Evolutionary conservation across 2,329 filamentous ascomycete species (phyloP), one percentile per base, ranked within the genome.

Genomic region (Aspergillus fumigatiaffinis): DNA sequence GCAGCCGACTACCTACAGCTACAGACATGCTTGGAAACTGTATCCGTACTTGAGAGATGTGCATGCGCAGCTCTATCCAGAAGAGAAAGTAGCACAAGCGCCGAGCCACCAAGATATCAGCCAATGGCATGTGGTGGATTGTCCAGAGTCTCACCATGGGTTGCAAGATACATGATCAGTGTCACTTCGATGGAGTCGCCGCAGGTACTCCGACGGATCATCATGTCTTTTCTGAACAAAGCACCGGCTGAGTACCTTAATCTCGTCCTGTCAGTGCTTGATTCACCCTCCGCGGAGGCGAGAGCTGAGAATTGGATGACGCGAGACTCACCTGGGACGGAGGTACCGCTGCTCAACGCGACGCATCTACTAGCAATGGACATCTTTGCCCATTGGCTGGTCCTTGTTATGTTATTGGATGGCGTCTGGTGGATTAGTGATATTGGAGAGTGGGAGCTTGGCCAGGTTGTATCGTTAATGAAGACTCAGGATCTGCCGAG

Each of bases 161-260:
- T 77, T 12, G 65, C 68, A 20, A 59, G 52, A 3, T 77, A 76
- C 60, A 65, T 72, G 29, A 70, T 71, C 54, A 73, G 69, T 2
- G 65, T 74, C 2, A 70, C 77, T 6, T 71, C 68, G 41, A 70
- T 69, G 55, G 56, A 62, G 10, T 63, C 68, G 5, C 72, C 71
- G 0, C 68, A 63, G 3, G 66, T 73, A 0, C 65, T 74, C 1
- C 68, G 76, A 6, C 65, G 77, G 1, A 71, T 65, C 0, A 70
- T 79, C 46, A 76, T 74, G 63, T 69, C 75, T 2, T 78, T 77
- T n/a, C 41, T 79, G 3, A 77, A 79, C 60, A 71, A 71, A 23
- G 71, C 70, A 0, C 73, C 75, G 0, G 55, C 60, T 0, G 59
- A 67, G 0, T 79, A 66, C 32, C 59, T 79, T 0, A 64, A 53